Evolutionary conservation across 345 rosid species (phyloP), one percentile per base, ranked within the genome.

Genomic region (Erodium maritimum): DNA sequence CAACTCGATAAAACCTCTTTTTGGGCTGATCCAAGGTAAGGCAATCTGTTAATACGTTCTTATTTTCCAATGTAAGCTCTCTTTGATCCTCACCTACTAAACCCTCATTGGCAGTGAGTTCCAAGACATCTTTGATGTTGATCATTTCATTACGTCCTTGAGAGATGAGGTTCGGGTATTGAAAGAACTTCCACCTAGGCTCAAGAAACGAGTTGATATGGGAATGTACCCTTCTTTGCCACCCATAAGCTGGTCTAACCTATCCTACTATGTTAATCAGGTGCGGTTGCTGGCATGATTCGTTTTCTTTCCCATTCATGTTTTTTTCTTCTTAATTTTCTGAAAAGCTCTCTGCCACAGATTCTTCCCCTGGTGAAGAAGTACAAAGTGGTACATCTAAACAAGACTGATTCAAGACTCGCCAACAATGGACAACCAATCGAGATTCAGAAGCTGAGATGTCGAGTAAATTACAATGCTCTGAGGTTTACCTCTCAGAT

Each of bases 171-270:
- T 72, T 33, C 71, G 68, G 54, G 70, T 79, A 67, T 50, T 76
- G 50, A 76, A 68, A 62, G 77, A 76, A 52, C 52, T 79, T 55
- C 87, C 87, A 37, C 65, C 78, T 0, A 21, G 55, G 62, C 64
- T 56, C 46, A 74, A 70, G 71, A 58, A 33, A 46, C 75, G 72
- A 56, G 69, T 67, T 9, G 68, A 72, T 53, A 23, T 23, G 6
- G 71, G 76, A 54, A 46, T 58, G 20, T 46, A 62, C 17, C 68
- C 67, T 57, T 65, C 79, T 46, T 69, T 81, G 83, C 72, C 83
- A 12, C 81, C 83, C 5, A 48, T 76, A 52, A 81, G 79, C 52
- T 81, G 83, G 86, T 78, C 86, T 13, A 69, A 81, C 64, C 69
- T 81, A 70, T 71, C 86, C n/a, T 81, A 78, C 64, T 81, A 81